Base-by-base conservation (phyloP, 2,329 filamentous ascomycete genomes). In the Eutypella sp. region DNA sequence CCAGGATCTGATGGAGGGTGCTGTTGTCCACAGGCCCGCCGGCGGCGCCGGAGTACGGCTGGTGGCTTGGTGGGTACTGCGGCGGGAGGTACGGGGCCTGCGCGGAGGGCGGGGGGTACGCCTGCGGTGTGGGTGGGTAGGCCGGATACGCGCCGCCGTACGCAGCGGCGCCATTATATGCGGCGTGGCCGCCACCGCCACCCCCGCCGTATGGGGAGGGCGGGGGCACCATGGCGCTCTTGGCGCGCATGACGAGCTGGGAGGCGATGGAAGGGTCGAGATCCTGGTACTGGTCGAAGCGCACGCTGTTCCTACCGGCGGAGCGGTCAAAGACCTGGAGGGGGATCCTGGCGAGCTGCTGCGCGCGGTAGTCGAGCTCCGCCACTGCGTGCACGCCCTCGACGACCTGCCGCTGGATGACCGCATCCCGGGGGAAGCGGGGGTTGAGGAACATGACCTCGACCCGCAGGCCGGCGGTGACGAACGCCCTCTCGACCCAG, bases 341-440 rank as follows among this genome's bases (percentile, higher is more conserved):
- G 0, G 87, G 81, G 42, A 97, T 85, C 61, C 85, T 90, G 52
- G 83, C 82, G 2, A 77, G 77, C 27, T 75, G 73, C 58, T 95
- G 85, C 19, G 88, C 80, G 39, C 75, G 73, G 42, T 81, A 73
- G 49, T 87, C 83, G 13, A 97, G 76, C 57, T 89, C 85, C 5
- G 89, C 82, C 13, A 96, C 87, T 8, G 87, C 92, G 42, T 88
- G 78, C 1, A 96, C 92, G 16, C 93, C 92, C 65, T 97, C 91
- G 10, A 91, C 71, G 31, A 95, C 87, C 62, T 96, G 89, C 43
- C 87, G 79, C 54, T 89, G 84, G 43, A 96, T 81, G n/a, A 96
- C 83, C 5, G 85, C 80, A 29, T 85, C 81, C 50, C 91, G 82
- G 16, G 87, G 80, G 39, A 95, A 81, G 19, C 87, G 82, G 24